Base-by-base conservation (phyloP, 2,329 filamentous ascomycete species). In the Epichloe gansuensis region DNA sequence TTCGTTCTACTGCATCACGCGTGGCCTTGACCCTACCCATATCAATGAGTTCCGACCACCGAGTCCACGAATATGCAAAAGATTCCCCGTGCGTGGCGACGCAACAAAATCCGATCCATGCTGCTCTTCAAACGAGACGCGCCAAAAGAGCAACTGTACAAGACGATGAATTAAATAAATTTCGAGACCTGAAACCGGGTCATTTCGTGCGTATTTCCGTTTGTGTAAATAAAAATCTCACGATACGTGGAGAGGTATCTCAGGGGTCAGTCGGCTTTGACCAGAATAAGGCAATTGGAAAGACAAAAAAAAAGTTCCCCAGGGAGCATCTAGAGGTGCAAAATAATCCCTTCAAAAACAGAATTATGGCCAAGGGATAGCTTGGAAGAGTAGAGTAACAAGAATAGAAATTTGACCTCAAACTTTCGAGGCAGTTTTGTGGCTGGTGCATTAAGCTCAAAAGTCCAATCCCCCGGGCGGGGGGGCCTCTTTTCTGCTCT, bases 381-480 rank as follows among this genome's bases (percentile, higher is more conserved):
- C 42, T 15, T 46, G 23, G 51, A 51, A 38, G 35, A 34, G 44
- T 38, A 40, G 44, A 40, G 21, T 34, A 21, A 42, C 35, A 34
- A 27, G 36, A 31, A 36, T 5, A 31, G 43, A 42, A 46, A 25
- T 9, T 40, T 38, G 9, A 45, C 41, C 13, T 36, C 31, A n/a
- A 38, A 38, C 2, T 39, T 15, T 35, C 15, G 13, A 27, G 25
- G 34, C 17, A 7, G 15, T 8, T 25, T 36, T 13, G 34, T 15
- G 9, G 44, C 31, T 49, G n/a, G n/a, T 50, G 40, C 27, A 42
- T 51, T 47, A 51, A 23, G 43, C 23, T 46, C 21, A 47, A 50
- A 47, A 35, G 15, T 41, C 25, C 31, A 31, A 31, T 31, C 31
- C 31, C 27, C 9, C 27, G 8, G 43, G 17, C 17, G 2, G 17